Percentiles rank a stretch among this genome's conserved stretches.
phyloP scores from a whole-genome alignment of 2,329 filamentous ascomycete species.

The Fusarium algeriense region DNA sequence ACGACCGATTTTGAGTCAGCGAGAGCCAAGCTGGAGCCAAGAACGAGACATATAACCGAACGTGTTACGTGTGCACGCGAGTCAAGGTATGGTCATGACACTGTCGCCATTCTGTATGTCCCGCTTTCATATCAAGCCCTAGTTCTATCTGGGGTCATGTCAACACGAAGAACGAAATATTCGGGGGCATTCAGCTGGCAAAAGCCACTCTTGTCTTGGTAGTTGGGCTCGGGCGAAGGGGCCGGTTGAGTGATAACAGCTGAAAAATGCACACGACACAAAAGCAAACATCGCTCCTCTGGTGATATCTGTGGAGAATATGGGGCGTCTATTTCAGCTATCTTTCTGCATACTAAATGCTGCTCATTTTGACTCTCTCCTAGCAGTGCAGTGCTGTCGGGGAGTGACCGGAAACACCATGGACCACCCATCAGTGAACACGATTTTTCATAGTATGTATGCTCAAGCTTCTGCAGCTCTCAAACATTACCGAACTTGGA shows the following conservation, averaged over 20 bases:
- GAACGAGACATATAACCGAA: not conserved
- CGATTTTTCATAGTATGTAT: not conserved
- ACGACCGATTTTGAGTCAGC: conserved; percentile 1
- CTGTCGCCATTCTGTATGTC: not conserved
- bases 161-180: not conserved
- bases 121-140: not conserved
- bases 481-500: conserved; percentile 6
- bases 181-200: not conserved
- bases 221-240: not conserved
- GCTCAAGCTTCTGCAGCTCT: not conserved
- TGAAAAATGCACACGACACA: conserved; percentile 23
- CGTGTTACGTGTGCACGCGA: conserved; percentile 15
- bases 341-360: not conserved
- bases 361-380: conserved; percentile 9
- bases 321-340: conserved; percentile 3
- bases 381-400: not conserved
- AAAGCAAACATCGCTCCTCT: conserved; percentile 12
- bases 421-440: not conserved
- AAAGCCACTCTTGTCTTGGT: not conserved
- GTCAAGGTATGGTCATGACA: conserved; percentile 8
- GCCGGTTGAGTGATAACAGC: not conserved
- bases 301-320: conserved; percentile 1
- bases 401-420: conserved; percentile 6
- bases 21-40: conserved; percentile 2
- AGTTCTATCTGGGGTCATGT: not conserved